Base-by-base conservation (phyloP, 805 yeast species). In the Hyphopichia homilentoma region DNA sequence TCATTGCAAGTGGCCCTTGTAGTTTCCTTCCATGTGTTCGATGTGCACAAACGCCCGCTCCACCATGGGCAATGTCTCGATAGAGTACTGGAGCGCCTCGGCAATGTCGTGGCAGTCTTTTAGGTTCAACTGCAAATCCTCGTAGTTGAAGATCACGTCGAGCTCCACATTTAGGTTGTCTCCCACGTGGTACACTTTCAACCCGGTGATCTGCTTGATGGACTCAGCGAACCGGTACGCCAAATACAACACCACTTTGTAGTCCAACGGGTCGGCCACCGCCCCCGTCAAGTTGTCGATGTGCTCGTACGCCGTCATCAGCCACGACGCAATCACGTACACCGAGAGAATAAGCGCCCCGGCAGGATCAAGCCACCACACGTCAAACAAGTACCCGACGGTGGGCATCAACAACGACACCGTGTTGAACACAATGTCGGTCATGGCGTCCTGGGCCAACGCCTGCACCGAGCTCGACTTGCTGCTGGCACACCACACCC, bases 1-100 rank as follows among this genome's bases (percentile, higher is more conserved):
- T 39, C 33, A 61, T 21, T 49, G 54, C 37, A 65, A 49, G 38
- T 65, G 71, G 4, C 71, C 71, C 39, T 58, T 58, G 48, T 45
- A 65, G 35, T 65, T 65, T 9, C 69, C 70, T 35, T 57, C 65
- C 69, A 64, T 63, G 35, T 78, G 79, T 45, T 84, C 94, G 20
- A 84, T 68, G 51, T 84, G 94, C 12, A 84, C 93, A 65, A 80
- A 84, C 2, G 89, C 87, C 32, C 94, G 64, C 50, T 84, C 90
- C 2, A 84, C 88, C 53, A 67, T 73, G 0, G 90, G 88, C 38
- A 84, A 59, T 0, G 88, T 77, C 43, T 84, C 94, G 16, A 84
- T 66, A 1, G 93, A 84, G 48, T 83, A 84, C 55, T 84, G 94
- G 27, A 84, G 59, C 0, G 89, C 80, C 54, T 84, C 94, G 3